Conservation (phyloP, 2,329 filamentous ascomycete species). For the Dactylellina drechsleri region DNA sequence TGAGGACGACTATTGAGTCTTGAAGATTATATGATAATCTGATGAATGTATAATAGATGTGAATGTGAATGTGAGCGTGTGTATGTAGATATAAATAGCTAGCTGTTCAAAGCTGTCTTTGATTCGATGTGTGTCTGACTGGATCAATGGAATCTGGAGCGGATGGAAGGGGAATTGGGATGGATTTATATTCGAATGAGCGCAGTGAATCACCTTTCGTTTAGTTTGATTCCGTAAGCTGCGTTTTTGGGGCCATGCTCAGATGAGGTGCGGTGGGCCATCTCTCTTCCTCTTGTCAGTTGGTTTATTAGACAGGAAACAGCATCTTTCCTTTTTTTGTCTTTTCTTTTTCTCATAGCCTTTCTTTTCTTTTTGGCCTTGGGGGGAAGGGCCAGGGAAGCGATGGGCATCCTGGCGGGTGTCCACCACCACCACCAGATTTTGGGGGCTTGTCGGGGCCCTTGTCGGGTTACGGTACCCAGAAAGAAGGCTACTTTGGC, state of each 20-base stretch:
- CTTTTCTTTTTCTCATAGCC: background rate
- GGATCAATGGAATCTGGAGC: conserved; percentile 52
- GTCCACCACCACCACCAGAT: conserved; percentile 28
- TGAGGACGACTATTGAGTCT: no score
- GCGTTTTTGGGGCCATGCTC: conserved; percentile 53
- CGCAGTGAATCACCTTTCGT: conserved; percentile 54
- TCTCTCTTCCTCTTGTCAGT: conserved; percentile 26
- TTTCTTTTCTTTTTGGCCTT: conserved; percentile 19
- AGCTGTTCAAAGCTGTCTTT: conserved; percentile 37
- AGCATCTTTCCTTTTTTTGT: conserved; percentile 1
- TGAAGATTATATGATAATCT: no score
- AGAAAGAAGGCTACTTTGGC: conserved; percentile 26
- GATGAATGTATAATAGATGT: conserved; percentile 6
- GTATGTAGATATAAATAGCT: conserved; percentile 26
- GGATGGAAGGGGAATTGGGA: conserved; percentile 53
- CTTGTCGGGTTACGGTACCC: conserved; percentile 33
- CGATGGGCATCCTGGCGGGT: conserved; percentile 42
- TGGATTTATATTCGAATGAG: conserved; percentile 54
- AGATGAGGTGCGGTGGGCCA: conserved; percentile 47
- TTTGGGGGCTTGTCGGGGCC: conserved; percentile 37
- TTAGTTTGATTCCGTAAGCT: conserved; percentile 55
- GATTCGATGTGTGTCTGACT: conserved; percentile 43
- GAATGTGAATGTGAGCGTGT: conserved; percentile 11
- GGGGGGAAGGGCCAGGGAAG: conserved; percentile 31
- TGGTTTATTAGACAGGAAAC: conserved; percentile 29